Evolutionary conservation across 2,329 filamentous ascomycete genomes (phyloP), one percentile per base, ranked within the genome.

Genomic region (Esteya vermicola): DNA sequence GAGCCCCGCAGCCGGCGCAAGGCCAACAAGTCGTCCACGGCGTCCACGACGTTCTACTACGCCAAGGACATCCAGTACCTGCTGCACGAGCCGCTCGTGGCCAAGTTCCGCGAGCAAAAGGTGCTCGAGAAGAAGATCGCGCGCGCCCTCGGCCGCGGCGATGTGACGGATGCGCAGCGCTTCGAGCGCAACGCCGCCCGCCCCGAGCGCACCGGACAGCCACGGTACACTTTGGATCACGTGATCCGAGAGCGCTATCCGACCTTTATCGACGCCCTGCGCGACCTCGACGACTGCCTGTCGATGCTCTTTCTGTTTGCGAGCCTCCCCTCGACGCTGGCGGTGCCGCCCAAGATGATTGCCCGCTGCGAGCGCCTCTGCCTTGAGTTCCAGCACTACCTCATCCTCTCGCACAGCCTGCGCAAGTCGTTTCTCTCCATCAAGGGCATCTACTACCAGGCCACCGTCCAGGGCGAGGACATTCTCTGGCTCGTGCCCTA

Each of bases 381-480:
- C 52, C 79, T 89, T 59, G 91, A 98, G 64, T 98, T 98, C 61
- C 83, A 96, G 64, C 91, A 96, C 67, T 98, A 94, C 62, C 72
- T 98, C 47, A 98, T 98, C 56, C 75, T 80, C 35, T 93, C 89
- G 32, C 78, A 93, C 62, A 86, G 84, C 52, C 66, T 98, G 51
- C 82, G 85, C 55, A 96, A 95, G 66, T 94, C 88, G 0, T 98
- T 98, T 67, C 65, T 98, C 48, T 94, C 86, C 2, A 96, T 98
- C 64, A 98, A 98, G 70, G 91, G 91, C 46, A 96, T 98, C 54
- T 98, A 98, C 67, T 98, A 96, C 63, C 89, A 96, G 64, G 91
- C 89, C 20, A 95, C 81, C 38, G 93, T 98, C 46, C 85, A 95
- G 59, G 91, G 91, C 36, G 88, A 98, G 64, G 89, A 96, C 54